Evolutionary conservation across 2,329 filamentous ascomycete genomes (phyloP).

Genomic region (Monosporascus sp.): DNA sequence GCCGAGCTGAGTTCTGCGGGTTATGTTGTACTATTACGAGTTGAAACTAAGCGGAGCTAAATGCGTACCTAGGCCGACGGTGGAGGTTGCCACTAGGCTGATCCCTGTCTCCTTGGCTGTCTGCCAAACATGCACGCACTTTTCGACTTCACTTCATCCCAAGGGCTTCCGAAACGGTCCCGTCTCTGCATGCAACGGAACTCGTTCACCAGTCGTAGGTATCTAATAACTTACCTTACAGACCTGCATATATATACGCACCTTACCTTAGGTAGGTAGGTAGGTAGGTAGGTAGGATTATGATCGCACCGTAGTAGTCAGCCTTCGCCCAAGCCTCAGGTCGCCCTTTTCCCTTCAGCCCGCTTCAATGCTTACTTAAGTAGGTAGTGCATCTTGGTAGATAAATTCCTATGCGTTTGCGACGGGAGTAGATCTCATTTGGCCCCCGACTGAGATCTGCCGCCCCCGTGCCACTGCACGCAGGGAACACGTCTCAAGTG

Average conservation of each 20-base stretch:
- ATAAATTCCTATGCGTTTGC: no score
- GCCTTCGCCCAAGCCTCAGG: no score
- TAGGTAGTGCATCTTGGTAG: no score
- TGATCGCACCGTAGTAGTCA: not conserved
- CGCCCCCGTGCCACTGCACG: no score
- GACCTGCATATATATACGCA: no score
- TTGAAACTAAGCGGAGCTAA: not conserved
- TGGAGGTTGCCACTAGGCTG: not conserved
- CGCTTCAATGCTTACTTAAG: no score
- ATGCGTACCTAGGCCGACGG: not conserved
- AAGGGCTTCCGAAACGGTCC: not conserved
- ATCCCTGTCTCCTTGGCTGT: not conserved
- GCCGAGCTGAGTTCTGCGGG: not conserved
- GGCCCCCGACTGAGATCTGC: no score
- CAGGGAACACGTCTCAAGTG: no score
- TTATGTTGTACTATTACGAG: not conserved
- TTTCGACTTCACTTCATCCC: conserved; percentile 1
- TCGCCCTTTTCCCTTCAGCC: no score
- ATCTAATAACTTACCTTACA: no score
- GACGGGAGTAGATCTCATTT: no score
- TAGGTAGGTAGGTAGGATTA: not conserved
- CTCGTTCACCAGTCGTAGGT: no score
- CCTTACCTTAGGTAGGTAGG: not conserved
- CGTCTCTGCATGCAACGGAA: not conserved
- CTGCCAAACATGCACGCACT: conserved; percentile 1